A percentile compares a stretch with the other conserved stretches of the same genome.
Conservation (phyloP, 352 stramenopile species). For the Pythium vanterpoolii region DNA sequence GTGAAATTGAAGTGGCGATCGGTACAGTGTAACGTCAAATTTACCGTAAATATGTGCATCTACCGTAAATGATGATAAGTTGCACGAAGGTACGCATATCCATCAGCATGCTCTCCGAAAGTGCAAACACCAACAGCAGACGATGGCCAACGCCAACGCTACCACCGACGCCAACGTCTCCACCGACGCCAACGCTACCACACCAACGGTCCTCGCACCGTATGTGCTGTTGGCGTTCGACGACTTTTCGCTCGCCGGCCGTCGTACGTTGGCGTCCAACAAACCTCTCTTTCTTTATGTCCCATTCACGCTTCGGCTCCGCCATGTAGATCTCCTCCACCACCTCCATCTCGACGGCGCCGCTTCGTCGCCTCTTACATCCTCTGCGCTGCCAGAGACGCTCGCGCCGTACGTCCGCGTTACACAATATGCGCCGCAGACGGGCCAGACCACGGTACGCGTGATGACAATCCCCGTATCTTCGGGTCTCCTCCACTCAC, state of each 20-base stretch:
- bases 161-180: neutral
- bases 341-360: neutral
- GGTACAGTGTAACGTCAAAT: neutral
- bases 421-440: neutral
- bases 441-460: neutral
- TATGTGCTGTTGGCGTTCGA: conserved; percentile 64
- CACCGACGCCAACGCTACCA: neutral
- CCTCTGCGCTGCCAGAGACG: neutral
- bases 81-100: conserved; percentile 19
- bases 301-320: no score
- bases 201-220: conserved; percentile 3
- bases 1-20: conserved; percentile 4
- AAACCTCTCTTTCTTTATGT: no score
- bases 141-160: neutral
- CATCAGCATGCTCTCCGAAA: neutral
- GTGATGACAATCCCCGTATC: neutral
- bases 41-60: neutral
- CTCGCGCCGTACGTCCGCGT: neutral
- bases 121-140: neutral
- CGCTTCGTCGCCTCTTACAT: neutral
- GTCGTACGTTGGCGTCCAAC: conserved; percentile 31
- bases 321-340: conserved; percentile 8
- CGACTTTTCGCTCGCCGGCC: conserved; percentile 62
- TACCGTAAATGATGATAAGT: neutral
- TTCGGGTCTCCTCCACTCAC: neutral